Conservation (phyloP, 106 monocot genomes). For the Acanthochlamys bracteata region DNA sequence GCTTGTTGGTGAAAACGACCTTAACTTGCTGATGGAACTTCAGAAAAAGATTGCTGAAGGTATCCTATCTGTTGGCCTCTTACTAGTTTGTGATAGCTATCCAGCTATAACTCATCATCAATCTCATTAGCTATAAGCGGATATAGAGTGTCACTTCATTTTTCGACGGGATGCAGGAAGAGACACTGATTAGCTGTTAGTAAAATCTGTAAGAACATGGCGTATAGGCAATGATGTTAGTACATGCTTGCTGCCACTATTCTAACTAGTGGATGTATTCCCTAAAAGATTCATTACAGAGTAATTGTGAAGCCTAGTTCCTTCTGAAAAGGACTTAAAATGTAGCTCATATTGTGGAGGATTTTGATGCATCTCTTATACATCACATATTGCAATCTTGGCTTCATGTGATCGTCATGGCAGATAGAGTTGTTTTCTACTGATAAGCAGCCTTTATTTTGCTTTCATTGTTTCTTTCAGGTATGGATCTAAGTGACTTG, state of each 20-base stretch:
- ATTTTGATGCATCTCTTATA: too few relatives aligned
- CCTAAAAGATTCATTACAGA: too few relatives aligned
- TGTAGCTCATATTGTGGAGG: too few relatives aligned
- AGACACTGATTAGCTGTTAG: too few relatives aligned
- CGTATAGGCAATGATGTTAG: too few relatives aligned
- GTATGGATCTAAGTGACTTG: conserved; percentile 85
- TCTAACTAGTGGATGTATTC: too few relatives aligned
- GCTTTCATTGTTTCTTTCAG: conserved; percentile 28
- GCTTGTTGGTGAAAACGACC: conserved; percentile 67
- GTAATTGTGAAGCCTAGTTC: too few relatives aligned
- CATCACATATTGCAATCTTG: background rate
- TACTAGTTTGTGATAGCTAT: background rate
- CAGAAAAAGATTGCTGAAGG: conserved; percentile 62
- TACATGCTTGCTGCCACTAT: too few relatives aligned
- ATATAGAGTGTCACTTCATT: background rate
- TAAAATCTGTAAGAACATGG: too few relatives aligned
- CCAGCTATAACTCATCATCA: background rate
- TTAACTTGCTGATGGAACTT: conserved; percentile 65
- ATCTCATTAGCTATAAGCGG: background rate
- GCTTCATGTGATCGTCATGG: background rate
- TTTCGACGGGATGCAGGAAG: too few relatives aligned
- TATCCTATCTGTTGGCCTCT: conserved; percentile 5
- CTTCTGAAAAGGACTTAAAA: too few relatives aligned
- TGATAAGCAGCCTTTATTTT: background rate
- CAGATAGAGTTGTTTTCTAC: background rate